Evolutionary conservation across 2,329 filamentous ascomycete genomes (phyloP).

Genomic region (Pyricularia grisea): DNA sequence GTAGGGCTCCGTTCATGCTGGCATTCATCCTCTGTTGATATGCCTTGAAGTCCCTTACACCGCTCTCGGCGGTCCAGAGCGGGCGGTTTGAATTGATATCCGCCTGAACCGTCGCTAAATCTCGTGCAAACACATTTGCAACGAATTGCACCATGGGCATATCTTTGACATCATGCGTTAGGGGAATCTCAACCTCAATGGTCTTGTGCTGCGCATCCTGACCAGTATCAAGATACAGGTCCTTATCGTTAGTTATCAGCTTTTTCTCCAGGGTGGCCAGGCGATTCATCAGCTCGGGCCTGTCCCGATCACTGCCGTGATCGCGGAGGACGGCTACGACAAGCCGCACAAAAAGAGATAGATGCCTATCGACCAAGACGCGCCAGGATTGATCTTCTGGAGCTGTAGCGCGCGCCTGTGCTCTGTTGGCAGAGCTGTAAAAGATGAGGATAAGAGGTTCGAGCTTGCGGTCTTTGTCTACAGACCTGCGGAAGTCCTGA

Average conservation of each 20-base stretch:
- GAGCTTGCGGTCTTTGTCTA: conserved; percentile 88
- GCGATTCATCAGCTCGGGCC: conserved; percentile 72
- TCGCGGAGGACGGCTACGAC: conserved; percentile 72
- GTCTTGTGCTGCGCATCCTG: conserved; percentile 54
- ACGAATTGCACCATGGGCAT: conserved; percentile 91
- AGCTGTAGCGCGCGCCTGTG: conserved; percentile 62
- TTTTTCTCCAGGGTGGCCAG: conserved; percentile 84
- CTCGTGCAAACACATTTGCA: conserved; percentile 74
- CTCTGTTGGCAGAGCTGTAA: conserved; percentile 89
- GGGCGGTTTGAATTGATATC: conserved; percentile 77
- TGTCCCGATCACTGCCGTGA: conserved; percentile 75
- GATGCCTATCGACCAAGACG: conserved; percentile 82
- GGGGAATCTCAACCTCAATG: conserved; percentile 71
- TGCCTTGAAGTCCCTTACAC: conserved; percentile 80
- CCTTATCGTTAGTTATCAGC: conserved; percentile 86
- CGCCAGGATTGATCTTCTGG: conserved; percentile 84
- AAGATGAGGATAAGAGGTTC: conserved; percentile 94
- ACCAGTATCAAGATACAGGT: conserved; percentile 58
- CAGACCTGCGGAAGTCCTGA: conserved; percentile 74
- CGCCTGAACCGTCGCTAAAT: conserved; percentile 69
- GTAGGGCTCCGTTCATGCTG: conserved; percentile 66
- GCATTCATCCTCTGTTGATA: conserved; percentile 86
- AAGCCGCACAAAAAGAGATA: conserved; percentile 87
- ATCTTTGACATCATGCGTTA: conserved; percentile 90
- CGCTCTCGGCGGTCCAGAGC: conserved; percentile 85